Base-by-base conservation (phyloP, 208 protist genomes). In the Trypanosoma melophagium region DNA sequence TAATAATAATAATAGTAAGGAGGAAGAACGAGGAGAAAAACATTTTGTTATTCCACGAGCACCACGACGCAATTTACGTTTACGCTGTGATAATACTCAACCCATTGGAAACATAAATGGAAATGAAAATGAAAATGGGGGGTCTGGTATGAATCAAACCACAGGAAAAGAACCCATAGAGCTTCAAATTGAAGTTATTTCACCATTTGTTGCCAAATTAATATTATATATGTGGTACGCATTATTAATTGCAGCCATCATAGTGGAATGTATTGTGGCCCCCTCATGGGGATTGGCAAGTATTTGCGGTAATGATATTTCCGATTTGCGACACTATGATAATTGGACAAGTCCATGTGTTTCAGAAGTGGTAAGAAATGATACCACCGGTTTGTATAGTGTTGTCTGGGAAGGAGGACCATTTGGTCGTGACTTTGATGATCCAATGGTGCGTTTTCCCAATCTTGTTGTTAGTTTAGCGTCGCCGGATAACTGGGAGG, bases 111-210 rank as follows among this genome's bases (percentile, higher is more conserved):
- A 16, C 17, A 31, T 12, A n/a, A 25, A 25, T 22, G 21, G 7
- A 19, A 31, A 35, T 31, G 17, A 19, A 31, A 5, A 12, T 22
- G 13, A 59, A 19, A 21, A 22, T 35, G 7, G 10, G 10, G 19
- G 24, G 5, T 55, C 40, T 49, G 7, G 31, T 35, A 28, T 55
- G 16, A 22, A 16, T 22, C 44, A 54, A 4, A 22, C 24, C 17
- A 8, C 19, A 2, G 35, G 24, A 52, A 66, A 62, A 51, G 84
- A 87, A 40, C 77, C 72, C 1, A 78, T 93, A n/a, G 84, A 95
- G 66, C 77, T 95, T 51, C 86, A 93, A 67, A 80, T 95, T 35
- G 86, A 95, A 72, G 78, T 74, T 1, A 64, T 95, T 7, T 77
- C 84, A 0, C 70, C 71, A 2, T 62, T 85, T 52, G 71, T 81